Evolutionary conservation across 2,329 filamentous ascomycete species (phyloP), one percentile per base, ranked within the genome.

Genomic region (Didymosphaeria variabile): DNA sequence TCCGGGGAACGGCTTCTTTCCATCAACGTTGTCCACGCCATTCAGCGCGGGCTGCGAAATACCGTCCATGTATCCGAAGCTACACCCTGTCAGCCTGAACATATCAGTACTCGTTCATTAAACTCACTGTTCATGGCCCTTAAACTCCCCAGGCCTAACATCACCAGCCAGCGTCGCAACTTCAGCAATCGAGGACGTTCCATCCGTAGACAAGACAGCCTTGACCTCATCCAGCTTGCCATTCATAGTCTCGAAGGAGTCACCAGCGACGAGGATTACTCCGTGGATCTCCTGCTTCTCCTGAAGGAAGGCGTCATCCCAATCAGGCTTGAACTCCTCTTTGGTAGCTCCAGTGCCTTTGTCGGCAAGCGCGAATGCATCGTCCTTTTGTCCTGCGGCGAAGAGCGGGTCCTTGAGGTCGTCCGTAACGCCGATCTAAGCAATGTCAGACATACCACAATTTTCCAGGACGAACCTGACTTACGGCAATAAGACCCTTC

Each of bases 21-120:
- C 29, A 29, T 58, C 31, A 6, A 47, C 42, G 47, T 47, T 40
- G 38, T 55, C 55, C 15, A 55, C 44, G n/a, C 55, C 59, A 3
- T 58, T 52, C 8, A 61, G 15, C n/a, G 50, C 50, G 26, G 59
- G 59, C 26, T 61, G 49, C 12, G 59, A 61, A 23, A 61, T 58
- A 26, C 56, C 55, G 31, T 61, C 59, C 50, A 45, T 50, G 55
- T 51, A 61, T 34, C 59, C 59, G 19, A 61, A 61, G 40, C 59
- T 61, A 44, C 15, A 32, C 19, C 1, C 17, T 21, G 31, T 58
- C 34, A 54, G 52, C 31, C 21, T 36, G 29, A 23, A 1, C 17
- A 42, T 15, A 5, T 10, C 23, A 29, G 29, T 5, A 17, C 44
- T 53, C 7, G 15, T 17, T 2, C 21, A 40, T 1, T 3, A 19